Evolutionary conservation across 1,139 yeast species (phyloP).

Genomic region (Kodamaea anthophila): DNA sequence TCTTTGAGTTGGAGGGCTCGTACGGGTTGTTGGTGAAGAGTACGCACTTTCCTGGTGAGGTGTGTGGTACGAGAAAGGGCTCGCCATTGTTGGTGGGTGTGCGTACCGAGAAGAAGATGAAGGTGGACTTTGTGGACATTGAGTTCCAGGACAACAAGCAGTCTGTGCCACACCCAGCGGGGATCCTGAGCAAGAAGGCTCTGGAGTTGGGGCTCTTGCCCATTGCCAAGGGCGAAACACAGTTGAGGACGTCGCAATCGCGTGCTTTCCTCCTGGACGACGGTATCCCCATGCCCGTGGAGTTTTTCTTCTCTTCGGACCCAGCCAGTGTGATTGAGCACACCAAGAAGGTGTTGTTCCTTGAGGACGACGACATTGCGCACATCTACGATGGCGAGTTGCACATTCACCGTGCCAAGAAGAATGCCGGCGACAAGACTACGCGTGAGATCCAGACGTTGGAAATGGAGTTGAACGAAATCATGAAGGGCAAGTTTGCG

Average conservation of each 20-base stretch:
- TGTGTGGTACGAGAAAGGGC: slow-evolving; percentile 96
- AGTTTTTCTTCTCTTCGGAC: slow-evolving; percentile 93
- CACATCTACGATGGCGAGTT: slow-evolving; percentile 97
- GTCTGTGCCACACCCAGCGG: slow-evolving; percentile 7
- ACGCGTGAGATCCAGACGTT: slow-evolving; percentile 94
- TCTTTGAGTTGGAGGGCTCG: slow-evolving; percentile 93
- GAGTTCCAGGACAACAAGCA: slow-evolving; percentile 67
- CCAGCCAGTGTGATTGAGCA: slow-evolving; percentile 98
- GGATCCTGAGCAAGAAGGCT: slow-evolving; percentile 8
- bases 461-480: slow-evolving; percentile 94
- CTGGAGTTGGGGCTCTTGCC: slow-evolving; percentile 29
- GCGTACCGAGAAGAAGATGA: slow-evolving; percentile 87
- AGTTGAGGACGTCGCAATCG: slow-evolving; percentile 82
- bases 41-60: slow-evolving; percentile 88
- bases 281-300: slow-evolving; percentile 90
- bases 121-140: slow-evolving; percentile 97
- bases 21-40: slow-evolving; percentile 94
- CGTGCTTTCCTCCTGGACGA: slow-evolving; percentile 90
- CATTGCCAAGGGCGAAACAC: slow-evolving; percentile 40
- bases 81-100: slow-evolving; percentile 97
- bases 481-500: slow-evolving; percentile 94
- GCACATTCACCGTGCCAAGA: slow-evolving; percentile 95
- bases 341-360: slow-evolving; percentile 91
- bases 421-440: slow-evolving; percentile 84
- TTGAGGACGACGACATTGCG: slow-evolving; percentile 98